phyloP scores from a whole-genome alignment of 2,329 filamentous ascomycete genomes.

The Fonsecaea monophora region DNA sequence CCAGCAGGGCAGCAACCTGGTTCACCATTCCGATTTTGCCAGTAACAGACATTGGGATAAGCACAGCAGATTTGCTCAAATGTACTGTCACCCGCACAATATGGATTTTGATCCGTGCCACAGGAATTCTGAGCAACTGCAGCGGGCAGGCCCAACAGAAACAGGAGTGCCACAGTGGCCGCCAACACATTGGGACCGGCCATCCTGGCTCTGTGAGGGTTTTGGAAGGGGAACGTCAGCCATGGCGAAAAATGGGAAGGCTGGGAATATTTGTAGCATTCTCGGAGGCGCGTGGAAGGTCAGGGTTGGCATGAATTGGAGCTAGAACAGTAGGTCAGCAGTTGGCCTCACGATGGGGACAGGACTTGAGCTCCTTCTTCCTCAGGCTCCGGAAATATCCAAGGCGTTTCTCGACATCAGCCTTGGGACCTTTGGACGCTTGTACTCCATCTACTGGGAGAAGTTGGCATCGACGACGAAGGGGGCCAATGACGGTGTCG shows the following conservation, averaged over 20 bases:
- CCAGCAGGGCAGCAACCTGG: conserved; percentile 43
- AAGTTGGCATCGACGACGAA: conserved; percentile 6
- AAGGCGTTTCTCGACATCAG: conserved; percentile 23
- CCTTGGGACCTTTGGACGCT: conserved; percentile 12
- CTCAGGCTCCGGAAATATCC: conserved; percentile 15
- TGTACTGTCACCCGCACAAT: conserved; percentile 36
- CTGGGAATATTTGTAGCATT: conserved; percentile 33
- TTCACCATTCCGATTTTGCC: conserved; percentile 39
- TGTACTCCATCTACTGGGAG: background rate
- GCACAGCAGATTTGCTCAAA: conserved; percentile 40
- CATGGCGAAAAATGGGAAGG: conserved; percentile 32
- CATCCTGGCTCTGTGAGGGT: conserved; percentile 22
- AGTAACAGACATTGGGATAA: conserved; percentile 41
- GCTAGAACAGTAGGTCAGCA: conserved; percentile 21
- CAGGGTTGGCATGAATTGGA: conserved; percentile 5
- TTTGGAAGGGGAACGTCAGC: conserved; percentile 19
- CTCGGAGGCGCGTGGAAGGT: conserved; percentile 20
- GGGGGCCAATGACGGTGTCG: conserved; percentile 27
- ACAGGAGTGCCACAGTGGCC: conserved; percentile 19
- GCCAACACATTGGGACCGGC: background rate
- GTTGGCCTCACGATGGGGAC: conserved; percentile 9
- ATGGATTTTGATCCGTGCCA: conserved; percentile 40
- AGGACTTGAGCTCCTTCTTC: background rate
- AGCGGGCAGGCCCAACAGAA: background rate
- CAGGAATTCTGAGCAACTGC: conserved; percentile 22